Percentiles rank a stretch among this genome's conserved stretches.
Conservation (phyloP, 1,139 yeast species). For the Geotrichum fermentans region DNA sequence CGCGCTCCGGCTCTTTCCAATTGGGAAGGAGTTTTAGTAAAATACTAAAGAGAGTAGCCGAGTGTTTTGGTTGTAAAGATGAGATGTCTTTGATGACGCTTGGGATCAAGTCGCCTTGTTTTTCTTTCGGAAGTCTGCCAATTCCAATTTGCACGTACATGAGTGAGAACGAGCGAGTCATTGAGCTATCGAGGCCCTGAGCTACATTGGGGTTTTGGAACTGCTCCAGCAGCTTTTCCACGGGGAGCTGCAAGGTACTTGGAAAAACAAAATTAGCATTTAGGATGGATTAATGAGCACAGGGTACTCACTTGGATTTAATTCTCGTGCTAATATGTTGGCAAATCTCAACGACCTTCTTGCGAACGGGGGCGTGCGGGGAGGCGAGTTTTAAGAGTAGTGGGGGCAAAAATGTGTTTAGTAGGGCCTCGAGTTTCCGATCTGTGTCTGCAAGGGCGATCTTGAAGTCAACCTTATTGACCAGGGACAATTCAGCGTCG, state of each 20-base stretch:
- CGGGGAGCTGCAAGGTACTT: constrained; percentile 53
- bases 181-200: constrained; percentile 44
- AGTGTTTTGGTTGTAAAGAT: constrained; percentile 36
- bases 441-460: constrained; percentile 73
- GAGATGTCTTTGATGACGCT: constrained; percentile 47
- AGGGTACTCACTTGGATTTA: constrained; percentile 42
- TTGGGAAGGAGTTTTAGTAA: constrained; percentile 50
- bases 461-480: constrained; percentile 63
- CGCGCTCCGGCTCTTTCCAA: constrained; percentile 51
- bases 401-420: constrained; percentile 69
- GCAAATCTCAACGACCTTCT: constrained; percentile 61
- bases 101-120: constrained; percentile 44
- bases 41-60: constrained; percentile 60
- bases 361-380: constrained; percentile 60
- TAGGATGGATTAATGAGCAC: neutral
- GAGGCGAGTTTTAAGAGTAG: constrained; percentile 74
- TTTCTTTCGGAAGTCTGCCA: constrained; percentile 34
- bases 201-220: constrained; percentile 50
- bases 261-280: constrained; percentile 14
- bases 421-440: constrained; percentile 54
- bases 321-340: constrained; percentile 66
- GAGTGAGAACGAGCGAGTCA: constrained; percentile 61
- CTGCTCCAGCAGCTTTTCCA: constrained; percentile 56
- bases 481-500: constrained; percentile 35
- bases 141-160: constrained; percentile 64